A percentile compares a stretch with the other conserved stretches of the same genome.
Evolutionary conservation across 352 stramenopile species (phyloP).

Genomic region (Pythium dissimile): DNA sequence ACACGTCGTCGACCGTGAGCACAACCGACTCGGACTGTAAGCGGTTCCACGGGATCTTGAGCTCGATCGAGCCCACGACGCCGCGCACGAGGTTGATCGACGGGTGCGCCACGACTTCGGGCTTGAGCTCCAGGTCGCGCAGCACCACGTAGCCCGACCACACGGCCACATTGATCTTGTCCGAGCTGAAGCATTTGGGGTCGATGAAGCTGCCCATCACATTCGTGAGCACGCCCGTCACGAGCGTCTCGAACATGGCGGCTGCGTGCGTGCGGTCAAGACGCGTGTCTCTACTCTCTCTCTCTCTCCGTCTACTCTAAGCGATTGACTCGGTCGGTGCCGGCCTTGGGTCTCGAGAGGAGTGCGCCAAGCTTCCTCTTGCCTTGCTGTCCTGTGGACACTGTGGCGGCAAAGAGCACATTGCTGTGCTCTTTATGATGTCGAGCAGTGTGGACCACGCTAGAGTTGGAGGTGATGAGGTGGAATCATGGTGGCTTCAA

Average conservation of each 20-base stretch:
- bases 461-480: slow-evolving; percentile 2
- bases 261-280: neutral
- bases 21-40: slow-evolving; percentile 86
- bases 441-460: slow-evolving; percentile 20
- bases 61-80: slow-evolving; percentile 80
- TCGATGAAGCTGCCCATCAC: slow-evolving; percentile 87
- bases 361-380: no score
- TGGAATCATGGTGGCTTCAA: slow-evolving; percentile 20
- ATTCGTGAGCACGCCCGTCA: slow-evolving; percentile 81
- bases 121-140: slow-evolving; percentile 74
- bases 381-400: slow-evolving; percentile 4
- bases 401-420: no score
- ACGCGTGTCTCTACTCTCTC: no score
- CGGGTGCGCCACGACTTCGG: slow-evolving; percentile 62
- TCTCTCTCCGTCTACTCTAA: no score
- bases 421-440: no score
- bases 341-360: no score
- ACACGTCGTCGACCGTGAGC: slow-evolving; percentile 84
- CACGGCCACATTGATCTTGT: slow-evolving; percentile 87
- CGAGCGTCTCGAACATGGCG: slow-evolving; percentile 86
- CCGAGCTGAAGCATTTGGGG: slow-evolving; percentile 80
- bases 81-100: slow-evolving; percentile 71
- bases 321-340: no score
- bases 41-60: slow-evolving; percentile 90
- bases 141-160: slow-evolving; percentile 87